Evolutionary conservation across 1,284 basidiomycete species (phyloP).

Genomic region (Gymnopus androsaceus): DNA sequence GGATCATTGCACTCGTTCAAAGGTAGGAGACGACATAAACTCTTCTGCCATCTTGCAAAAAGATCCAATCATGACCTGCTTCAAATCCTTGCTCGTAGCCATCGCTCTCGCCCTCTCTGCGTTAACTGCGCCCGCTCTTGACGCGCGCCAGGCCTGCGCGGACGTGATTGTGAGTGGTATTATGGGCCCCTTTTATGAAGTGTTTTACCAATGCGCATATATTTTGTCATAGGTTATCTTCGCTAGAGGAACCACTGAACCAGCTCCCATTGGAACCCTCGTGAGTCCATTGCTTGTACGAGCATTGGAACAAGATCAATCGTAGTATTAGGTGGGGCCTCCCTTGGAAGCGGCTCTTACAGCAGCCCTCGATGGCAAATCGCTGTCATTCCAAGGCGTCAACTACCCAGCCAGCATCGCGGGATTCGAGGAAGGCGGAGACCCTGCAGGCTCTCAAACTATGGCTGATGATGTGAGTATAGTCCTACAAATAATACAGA

Average conservation of each 20-base stretch:
- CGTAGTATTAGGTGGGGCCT: constrained; percentile 6
- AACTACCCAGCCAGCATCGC: constrained; percentile 14
- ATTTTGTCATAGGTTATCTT: constrained; percentile 9
- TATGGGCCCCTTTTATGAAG: neutral
- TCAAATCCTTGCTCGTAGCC: neutral
- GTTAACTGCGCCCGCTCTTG: neutral
- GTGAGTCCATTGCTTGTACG: neutral
- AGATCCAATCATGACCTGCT: neutral
- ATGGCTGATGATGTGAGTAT: constrained; percentile 15
- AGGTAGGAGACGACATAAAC: no score
- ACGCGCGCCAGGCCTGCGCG: constrained; percentile 4
- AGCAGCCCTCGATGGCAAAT: neutral
- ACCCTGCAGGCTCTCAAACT: constrained; percentile 7
- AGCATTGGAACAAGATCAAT: no score
- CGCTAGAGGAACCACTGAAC: constrained; percentile 14
- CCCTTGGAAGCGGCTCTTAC: constrained; percentile 9
- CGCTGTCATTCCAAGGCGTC: constrained; percentile 13
- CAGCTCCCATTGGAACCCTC: constrained; percentile 11
- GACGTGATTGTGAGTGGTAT: constrained; percentile 4
- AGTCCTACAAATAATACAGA: no score
- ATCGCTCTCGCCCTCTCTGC: neutral
- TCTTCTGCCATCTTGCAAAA: no score
- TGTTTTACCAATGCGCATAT: neutral
- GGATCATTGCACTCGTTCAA: no score
- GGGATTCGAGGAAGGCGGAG: constrained; percentile 17